These are phyloP conservation scores for Leishmania martiniquensis DNA, from an alignment of 208 protist genomes.

Conservation along the genomic window DNA sequence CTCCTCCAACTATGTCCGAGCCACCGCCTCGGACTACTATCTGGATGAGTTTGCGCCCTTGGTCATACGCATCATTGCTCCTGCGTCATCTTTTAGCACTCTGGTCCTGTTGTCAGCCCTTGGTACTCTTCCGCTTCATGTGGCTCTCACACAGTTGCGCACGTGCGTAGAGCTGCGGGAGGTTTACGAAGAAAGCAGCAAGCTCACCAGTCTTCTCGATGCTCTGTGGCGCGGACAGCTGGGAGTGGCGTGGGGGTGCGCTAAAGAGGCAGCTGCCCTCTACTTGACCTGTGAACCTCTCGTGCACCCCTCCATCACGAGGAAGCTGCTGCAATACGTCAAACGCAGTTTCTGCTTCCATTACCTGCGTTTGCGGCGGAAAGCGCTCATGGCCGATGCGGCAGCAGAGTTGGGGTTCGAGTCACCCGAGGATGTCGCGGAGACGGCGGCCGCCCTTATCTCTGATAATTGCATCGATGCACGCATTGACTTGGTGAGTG, in stretches of 20 bases:
- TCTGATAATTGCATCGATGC: constrained; percentile 17
- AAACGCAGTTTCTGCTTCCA: constrained; percentile 41
- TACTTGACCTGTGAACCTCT: constrained; percentile 21
- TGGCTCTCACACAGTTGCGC: constrained; percentile 35
- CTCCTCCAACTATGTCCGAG: constrained; percentile 12
- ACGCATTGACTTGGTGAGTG: constrained; percentile 22
- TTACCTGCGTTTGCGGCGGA: constrained; percentile 20
- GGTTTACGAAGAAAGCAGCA: constrained; percentile 36
- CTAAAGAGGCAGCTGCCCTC: constrained; percentile 26
- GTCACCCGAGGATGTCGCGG: constrained; percentile 8
- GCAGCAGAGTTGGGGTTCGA: constrained; percentile 21
- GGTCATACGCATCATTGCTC: constrained; percentile 27
- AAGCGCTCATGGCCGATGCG: constrained; percentile 19
- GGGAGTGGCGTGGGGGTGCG: constrained; percentile 28
- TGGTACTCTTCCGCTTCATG: constrained; percentile 37
- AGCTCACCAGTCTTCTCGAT: constrained; percentile 27
- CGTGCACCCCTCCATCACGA: neutral
- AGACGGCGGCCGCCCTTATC: constrained; percentile 11
- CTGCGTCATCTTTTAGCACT: constrained; percentile 27
- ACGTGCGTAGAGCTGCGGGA: constrained; percentile 31
- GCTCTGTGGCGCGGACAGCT: constrained; percentile 35
- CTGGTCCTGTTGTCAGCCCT: constrained; percentile 50
- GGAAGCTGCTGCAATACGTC: constrained; percentile 33
- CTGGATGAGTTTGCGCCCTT: constrained; percentile 25
- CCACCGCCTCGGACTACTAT: constrained; percentile 17